Percentiles rank a stretch among this genome's conserved stretches.
Conservation (phyloP, 163 green algal genomes). For the Trebouxia gelatinosa region DNA sequence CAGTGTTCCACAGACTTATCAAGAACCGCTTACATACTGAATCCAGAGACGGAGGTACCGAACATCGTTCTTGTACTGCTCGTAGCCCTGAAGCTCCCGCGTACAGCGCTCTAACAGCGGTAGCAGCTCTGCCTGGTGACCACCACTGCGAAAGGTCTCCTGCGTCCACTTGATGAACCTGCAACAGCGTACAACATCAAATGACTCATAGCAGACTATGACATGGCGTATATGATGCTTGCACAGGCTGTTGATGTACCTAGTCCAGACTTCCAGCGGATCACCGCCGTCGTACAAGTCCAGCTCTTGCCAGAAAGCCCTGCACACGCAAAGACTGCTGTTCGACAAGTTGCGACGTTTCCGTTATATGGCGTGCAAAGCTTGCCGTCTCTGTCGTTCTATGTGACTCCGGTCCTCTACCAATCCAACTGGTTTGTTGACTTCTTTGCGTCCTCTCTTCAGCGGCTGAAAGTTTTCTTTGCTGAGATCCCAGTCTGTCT, state of each 20-base stretch:
- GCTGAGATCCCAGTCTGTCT: conserved; percentile 74
- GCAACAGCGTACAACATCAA: conserved; percentile 25
- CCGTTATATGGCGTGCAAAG: neutral
- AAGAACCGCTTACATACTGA: conserved; percentile 77
- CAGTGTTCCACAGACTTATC: neutral
- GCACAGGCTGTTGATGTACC: conserved; percentile 35
- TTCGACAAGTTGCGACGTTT: too few relatives aligned
- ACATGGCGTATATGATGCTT: neutral
- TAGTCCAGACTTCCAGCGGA: conserved; percentile 78
- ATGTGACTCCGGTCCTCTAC: conserved; percentile 36
- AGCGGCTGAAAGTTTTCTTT: conserved; percentile 92
- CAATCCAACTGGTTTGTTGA: conserved; percentile 45
- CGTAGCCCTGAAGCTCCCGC: conserved; percentile 61
- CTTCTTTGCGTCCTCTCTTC: conserved; percentile 57
- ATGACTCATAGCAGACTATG: neutral
- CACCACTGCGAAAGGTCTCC: conserved; percentile 63
- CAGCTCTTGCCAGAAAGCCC: conserved; percentile 63
- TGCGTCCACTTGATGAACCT: conserved; percentile 94
- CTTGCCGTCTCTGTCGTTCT: neutral
- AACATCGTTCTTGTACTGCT: conserved; percentile 77
- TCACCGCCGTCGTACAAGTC: conserved; percentile 70
- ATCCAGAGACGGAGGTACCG: conserved; percentile 95
- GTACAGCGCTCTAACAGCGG: conserved; percentile 88
- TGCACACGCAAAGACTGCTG: conserved; percentile 35
- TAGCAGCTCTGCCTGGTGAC: conserved; percentile 74